Conservation (phyloP, 2,329 filamentous ascomycete genomes). For the Harringtonia lauricola region DNA sequence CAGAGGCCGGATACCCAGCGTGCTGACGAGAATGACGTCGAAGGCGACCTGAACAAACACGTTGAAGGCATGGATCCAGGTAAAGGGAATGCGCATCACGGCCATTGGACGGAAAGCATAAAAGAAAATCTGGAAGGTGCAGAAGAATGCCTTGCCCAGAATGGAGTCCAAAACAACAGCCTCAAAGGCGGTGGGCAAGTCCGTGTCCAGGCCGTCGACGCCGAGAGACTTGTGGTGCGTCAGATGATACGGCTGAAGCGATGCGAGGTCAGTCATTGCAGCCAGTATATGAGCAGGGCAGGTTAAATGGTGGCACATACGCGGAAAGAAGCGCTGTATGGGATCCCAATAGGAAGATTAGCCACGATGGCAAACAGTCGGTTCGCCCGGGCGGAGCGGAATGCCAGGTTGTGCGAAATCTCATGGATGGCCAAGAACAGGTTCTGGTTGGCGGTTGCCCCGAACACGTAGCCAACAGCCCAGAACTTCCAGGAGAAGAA, state of each 20-base stretch:
- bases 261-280: neutral
- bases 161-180: conserved; percentile 90
- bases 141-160: conserved; percentile 95
- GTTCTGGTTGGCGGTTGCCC: conserved; percentile 95
- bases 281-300: neutral
- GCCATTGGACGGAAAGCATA: conserved; percentile 95
- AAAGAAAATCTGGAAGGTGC: conserved; percentile 98
- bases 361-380: conserved; percentile 82
- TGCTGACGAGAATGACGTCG: conserved; percentile 56
- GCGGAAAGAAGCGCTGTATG: conserved; percentile 92
- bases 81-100: conserved; percentile 82
- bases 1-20: conserved; percentile 52
- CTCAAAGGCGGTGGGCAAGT: conserved; percentile 85
- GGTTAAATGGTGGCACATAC: conserved; percentile 44
- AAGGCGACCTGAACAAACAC: conserved; percentile 66
- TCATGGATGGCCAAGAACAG: conserved; percentile 97
- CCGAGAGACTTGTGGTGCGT: conserved; percentile 98
- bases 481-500: conserved; percentile 80
- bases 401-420: conserved; percentile 95
- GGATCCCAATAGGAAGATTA: conserved; percentile 89
- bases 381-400: conserved; percentile 70
- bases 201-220: conserved; percentile 90
- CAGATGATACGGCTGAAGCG: conserved; percentile 73
- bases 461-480: conserved; percentile 78
- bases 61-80: conserved; percentile 74